Evolutionary conservation across 2,329 filamentous ascomycete genomes (phyloP), one percentile per base, ranked within the genome.

Genomic region (Beauveria varroae): DNA sequence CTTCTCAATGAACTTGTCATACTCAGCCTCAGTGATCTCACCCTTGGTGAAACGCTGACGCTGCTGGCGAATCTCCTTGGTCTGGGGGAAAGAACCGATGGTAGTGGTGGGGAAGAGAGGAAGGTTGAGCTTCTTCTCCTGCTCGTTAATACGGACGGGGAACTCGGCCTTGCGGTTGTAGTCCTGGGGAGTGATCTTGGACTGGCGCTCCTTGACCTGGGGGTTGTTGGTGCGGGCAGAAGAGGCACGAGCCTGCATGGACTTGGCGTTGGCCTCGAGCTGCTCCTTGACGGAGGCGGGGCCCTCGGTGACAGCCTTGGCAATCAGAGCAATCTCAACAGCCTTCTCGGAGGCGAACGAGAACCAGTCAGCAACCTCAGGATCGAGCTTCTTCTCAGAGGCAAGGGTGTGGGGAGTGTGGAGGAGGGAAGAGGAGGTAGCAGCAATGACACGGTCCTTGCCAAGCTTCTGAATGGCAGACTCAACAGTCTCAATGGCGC

Each of bases 11-110:
- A 99, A 99, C 79, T 91, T 90, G 82, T 99, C 95, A 79, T 99
- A 99, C 81, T 98, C 81, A 74, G 88, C 84, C 70, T 87, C 83
- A 57, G 88, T 93, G 78, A 99, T 98, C 79, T 98, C 93, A 74
- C 89, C 90, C 88, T 99, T 99, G 84, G 93, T 96, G 83, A 97
- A 91, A 85, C 95, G 96, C 86, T 95, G 96, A 74, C 95, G 90
- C 81, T 93, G 87, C 71, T 96, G 81, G 81, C 95, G 92, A 81
- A 99, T 99, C 79, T 98, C 91, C 85, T 93, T 93, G 77, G 95
- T 99, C 85, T 99, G 95, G 69, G 95, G 95, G 90, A 99, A 99
- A 62, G 93, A 98, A 69, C 95, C 95, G 69, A 99, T 99, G 76
- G 95, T 99, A 76, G 95, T 99, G 74, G 95, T 99, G 67, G 95